Base-by-base conservation (phyloP, 1,284 basidiomycete species). In the Trichosporon asahii region DNA sequence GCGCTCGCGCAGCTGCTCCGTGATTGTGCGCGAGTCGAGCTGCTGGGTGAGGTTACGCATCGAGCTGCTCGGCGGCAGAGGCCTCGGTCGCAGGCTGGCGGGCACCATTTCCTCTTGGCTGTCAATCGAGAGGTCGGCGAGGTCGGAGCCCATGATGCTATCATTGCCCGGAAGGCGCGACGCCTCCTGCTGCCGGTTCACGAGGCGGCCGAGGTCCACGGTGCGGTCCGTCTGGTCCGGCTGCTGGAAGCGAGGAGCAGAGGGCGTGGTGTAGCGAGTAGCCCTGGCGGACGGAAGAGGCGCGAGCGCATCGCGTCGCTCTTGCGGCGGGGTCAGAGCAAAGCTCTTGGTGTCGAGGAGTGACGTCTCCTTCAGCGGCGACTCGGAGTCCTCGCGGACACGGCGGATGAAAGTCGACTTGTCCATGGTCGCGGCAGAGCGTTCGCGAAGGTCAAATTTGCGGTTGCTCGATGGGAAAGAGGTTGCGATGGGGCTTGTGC, bases 261-360 rank as follows among this genome's bases (percentile, higher is more conserved):
- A 2, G 7, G 57, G 29, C 29, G 57, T 18, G 57, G 57, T n/a
- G 57, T 33, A 61, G 27, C 57, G 57, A n/a, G 57, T 31, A 3
- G 15, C 18, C 18, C 57, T 6, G 15, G 57, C 57, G 6, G 57
- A 61, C 8, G 57, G 57, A 3, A 61, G 57, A 33, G 57, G 57
- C 57, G 57, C 57, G 8, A 61, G 29, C 27, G 57, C 33, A 31
- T 61, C 57, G 29, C 57, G 57, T 4, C 57, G 57, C 57, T 61
- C 57, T 8, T 55, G 68, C 23, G 72, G 72, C 8, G 72, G 72
- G 1, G 72, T 70, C 33, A 73, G 68, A 35, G 68, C 65, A 60
- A 73, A 73, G 60, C 65, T 66, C 33, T 53, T 68, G 11, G 69
- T 63, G 66, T 73, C 72, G 15, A 73, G 68, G 1, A 73, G 66